Evolutionary conservation across 1,284 basidiomycete species (phyloP).

Genomic region (Irpex rosettiformis): DNA sequence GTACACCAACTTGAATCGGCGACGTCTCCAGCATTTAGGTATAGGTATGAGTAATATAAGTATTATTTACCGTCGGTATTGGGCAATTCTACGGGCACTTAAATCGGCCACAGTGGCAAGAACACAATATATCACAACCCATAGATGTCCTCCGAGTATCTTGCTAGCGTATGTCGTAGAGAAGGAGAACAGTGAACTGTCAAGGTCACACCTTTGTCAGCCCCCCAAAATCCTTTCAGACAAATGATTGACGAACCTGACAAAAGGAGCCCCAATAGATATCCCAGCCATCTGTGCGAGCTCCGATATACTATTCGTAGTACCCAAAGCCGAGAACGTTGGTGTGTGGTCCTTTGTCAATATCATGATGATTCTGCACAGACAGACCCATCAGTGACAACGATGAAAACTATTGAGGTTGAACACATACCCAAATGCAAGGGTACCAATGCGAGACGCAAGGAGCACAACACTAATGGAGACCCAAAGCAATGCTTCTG

Average conservation of each 20-base stretch:
- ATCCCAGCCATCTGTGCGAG: slow-evolving; percentile 53
- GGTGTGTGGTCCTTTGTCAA: slow-evolving; percentile 54
- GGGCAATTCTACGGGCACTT: slow-evolving; percentile 22
- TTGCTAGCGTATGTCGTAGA: slow-evolving; percentile 19
- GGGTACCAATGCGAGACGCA: slow-evolving; percentile 30
- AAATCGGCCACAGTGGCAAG: slow-evolving; percentile 20
- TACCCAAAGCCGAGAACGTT: slow-evolving; percentile 48
- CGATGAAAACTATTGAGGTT: not conserved
- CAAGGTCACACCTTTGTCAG: not conserved
- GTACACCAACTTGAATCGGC: no score
- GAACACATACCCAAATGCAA: slow-evolving; percentile 35
- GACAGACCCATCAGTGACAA: slow-evolving; percentile 2
- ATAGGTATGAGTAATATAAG: not conserved
- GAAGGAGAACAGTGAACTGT: slow-evolving; percentile 46
- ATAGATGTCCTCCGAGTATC: slow-evolving; percentile 36
- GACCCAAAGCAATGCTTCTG: slow-evolving; percentile 29
- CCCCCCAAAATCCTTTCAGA: not conserved
- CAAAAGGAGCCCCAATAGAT: slow-evolving; percentile 52
- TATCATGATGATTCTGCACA: slow-evolving; percentile 53
- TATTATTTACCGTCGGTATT: slow-evolving; percentile 13
- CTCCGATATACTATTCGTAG: slow-evolving; percentile 62
- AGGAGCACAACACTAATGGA: slow-evolving; percentile 31
- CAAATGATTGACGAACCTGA: slow-evolving; percentile 19
- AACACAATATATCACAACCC: slow-evolving; percentile 30
- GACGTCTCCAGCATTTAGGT: no score